phyloP scores from a whole-genome alignment of 352 stramenopile genomes.

The Phytophthora pinifolia region DNA sequence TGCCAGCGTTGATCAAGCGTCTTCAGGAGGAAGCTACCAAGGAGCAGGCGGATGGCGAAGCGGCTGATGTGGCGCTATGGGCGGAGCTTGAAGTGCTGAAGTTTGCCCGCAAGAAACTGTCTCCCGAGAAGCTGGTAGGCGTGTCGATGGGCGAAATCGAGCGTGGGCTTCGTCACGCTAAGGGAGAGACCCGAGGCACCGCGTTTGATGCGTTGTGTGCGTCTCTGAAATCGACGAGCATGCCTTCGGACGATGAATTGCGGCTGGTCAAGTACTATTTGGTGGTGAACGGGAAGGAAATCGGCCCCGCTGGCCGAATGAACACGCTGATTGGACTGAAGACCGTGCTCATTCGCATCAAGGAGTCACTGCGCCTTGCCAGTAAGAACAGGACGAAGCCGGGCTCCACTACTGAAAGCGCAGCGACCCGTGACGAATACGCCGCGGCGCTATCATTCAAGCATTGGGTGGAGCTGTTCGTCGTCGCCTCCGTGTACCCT shows the following conservation, averaged over 20 bases:
- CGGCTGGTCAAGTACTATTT: conserved; percentile 65
- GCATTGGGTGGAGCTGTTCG: conserved; percentile 66
- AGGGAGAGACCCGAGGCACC: conserved; percentile 55
- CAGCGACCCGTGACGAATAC: conserved; percentile 22
- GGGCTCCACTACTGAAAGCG: not conserved
- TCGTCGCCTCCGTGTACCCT: conserved; percentile 64
- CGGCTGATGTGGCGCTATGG: conserved; percentile 59
- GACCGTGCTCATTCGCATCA: conserved; percentile 73
- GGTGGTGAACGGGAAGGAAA: conserved; percentile 74
- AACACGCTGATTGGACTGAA: conserved; percentile 78
- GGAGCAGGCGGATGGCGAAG: conserved; percentile 10
- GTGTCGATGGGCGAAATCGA: conserved; percentile 59
- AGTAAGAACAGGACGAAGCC: conserved; percentile 37
- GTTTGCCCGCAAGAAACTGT: conserved; percentile 69
- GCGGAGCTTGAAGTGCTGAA: conserved; percentile 80
- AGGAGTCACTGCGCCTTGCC: conserved; percentile 58
- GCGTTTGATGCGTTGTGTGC: conserved; percentile 81
- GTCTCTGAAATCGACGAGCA: conserved; percentile 78
- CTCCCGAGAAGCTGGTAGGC: conserved; percentile 55
- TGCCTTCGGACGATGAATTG: conserved; percentile 60
- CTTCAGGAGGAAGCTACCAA: conserved; percentile 36
- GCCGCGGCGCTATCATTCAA: conserved; percentile 50
- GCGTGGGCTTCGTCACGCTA: conserved; percentile 53
- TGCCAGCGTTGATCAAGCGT: conserved; percentile 47
- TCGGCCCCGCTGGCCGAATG: conserved; percentile 61